Evolutionary conservation across 176 grass and related monocot species (phyloP).

Genomic region (Hordeum vulgare): DNA sequence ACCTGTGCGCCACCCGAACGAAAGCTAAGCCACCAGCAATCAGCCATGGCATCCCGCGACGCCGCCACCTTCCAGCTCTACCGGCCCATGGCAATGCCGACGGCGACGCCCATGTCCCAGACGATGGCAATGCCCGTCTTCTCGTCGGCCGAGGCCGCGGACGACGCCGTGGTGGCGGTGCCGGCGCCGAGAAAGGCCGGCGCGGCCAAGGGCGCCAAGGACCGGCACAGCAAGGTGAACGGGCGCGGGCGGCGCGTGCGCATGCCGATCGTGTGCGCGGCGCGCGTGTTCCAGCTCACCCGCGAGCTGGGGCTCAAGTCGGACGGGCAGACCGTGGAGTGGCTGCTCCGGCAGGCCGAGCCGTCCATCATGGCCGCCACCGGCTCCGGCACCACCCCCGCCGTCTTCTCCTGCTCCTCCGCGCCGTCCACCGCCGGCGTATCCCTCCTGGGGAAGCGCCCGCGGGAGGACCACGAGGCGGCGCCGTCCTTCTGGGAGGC

Average conservation of each 20-base stretch:
- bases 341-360: slow-evolving; percentile 90
- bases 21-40: neutral
- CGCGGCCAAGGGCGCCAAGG: slow-evolving; percentile 41
- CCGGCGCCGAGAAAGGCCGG: slow-evolving; percentile 12
- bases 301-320: slow-evolving; percentile 95
- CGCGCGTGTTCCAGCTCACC: slow-evolving; percentile 91
- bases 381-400: slow-evolving; percentile 71
- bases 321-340: slow-evolving; percentile 91
- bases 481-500: slow-evolving; percentile 36
- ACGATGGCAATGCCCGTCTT: neutral
- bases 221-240: slow-evolving; percentile 95
- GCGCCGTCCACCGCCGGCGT: slow-evolving; percentile 24
- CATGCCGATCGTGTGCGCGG: slow-evolving; percentile 95
- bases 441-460: slow-evolving; percentile 33
- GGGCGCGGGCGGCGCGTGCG: slow-evolving; percentile 86
- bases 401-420: slow-evolving; percentile 60
- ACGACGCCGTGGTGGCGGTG: neutral
- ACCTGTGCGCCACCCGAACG: slow-evolving; percentile 14
- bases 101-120: neutral
- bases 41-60: slow-evolving; percentile 23
- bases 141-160: neutral
- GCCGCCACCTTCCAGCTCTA: slow-evolving; percentile 38
- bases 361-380: slow-evolving; percentile 92
- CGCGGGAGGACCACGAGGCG: slow-evolving; percentile 17
- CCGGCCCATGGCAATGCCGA: slow-evolving; percentile 23